Evolutionary conservation across 2,329 filamentous ascomycete species (phyloP), one percentile per base, ranked within the genome.

Genomic region (Chaetomium strumarium): DNA sequence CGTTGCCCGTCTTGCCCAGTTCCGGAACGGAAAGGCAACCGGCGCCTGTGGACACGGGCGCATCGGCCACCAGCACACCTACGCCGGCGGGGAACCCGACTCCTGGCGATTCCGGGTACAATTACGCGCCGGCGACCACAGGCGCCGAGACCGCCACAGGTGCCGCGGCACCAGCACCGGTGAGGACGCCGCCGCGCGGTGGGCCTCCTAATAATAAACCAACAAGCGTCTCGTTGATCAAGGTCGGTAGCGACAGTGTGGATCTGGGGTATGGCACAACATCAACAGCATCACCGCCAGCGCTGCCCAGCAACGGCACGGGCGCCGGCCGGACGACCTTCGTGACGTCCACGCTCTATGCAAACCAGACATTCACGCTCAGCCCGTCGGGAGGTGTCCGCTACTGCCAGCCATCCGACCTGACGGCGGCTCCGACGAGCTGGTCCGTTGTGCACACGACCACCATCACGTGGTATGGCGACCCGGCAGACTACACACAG

Each of bases 361-460:
- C 34, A 9, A 58, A 53, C 31, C 31, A 55, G 38, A 47, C 58
- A 33, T 51, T 38, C 12, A 58, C 44, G 2, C 30, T 30, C 40
- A 29, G 7, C 30, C 41, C 55, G 10, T 55, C 52, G 13, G 29
- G 5, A 5, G 34, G 53, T 3, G 19, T 57, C 39, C 60, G 49
- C 40, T 58, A 55, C 51, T 65, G 63, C 53, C 46, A 62, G 40
- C 20, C 53, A 1, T 61, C 62, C 3, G 61, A 64, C 24, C 17
- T 53, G 13, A 39, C 41, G 7, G 48, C 31, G 36, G 24, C 55
- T 13, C 24, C 48, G 2, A 73, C 70, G 34, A 63, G 59, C 10
- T 76, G 71, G 62, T 72, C 70, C 2, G 67, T 79, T 34, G 62
- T 77, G 16, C 70, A 79, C 64, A 77, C 75, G 3, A 66, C 72